Conservation (phyloP, 805 yeast species). For the Kazachstania bromeliacearum region DNA sequence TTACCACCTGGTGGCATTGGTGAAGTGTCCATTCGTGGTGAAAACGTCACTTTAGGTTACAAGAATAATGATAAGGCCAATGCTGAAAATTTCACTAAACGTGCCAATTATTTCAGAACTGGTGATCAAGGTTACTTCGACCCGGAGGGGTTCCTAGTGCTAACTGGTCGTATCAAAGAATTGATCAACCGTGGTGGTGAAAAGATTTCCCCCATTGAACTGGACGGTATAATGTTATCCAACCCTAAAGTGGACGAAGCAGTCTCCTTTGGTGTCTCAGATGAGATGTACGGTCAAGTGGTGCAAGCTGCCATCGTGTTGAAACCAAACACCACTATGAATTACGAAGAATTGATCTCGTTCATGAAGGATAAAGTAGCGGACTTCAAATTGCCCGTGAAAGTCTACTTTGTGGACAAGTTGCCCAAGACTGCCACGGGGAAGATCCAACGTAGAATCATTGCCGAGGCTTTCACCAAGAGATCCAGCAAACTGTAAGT, state of each 20-base stretch:
- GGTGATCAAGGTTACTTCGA: conserved; percentile 69
- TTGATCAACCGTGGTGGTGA: conserved; percentile 72
- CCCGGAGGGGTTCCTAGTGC: conserved; percentile 45
- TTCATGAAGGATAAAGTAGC: conserved; percentile 41
- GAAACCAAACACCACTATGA: conserved; percentile 31
- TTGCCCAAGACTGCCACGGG: conserved; percentile 76
- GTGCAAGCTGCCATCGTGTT: conserved; percentile 64
- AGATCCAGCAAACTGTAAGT: conserved; percentile 21
- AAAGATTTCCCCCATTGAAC: conserved; percentile 64
- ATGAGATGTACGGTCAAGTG: conserved; percentile 59
- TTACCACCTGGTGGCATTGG: conserved; percentile 48
- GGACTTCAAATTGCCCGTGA: conserved; percentile 51
- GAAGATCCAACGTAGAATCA: conserved; percentile 59
- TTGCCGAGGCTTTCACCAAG: conserved; percentile 42
- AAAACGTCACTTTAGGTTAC: conserved; percentile 63
- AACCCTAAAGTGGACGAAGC: conserved; percentile 61
- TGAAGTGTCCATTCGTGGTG: conserved; percentile 60
- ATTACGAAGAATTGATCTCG: conserved; percentile 37
- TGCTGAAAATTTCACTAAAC: conserved; percentile 49
- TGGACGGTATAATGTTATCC: conserved; percentile 51
- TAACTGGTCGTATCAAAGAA: conserved; percentile 68
- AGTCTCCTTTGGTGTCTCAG: conserved; percentile 60
- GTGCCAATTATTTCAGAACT: conserved; percentile 56
- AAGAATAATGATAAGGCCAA: conserved; percentile 66
- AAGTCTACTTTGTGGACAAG: conserved; percentile 46